Evolutionary conservation across 768 basidiomycete species (phyloP).

Genomic region (Hysterangium stoloniferum): DNA sequence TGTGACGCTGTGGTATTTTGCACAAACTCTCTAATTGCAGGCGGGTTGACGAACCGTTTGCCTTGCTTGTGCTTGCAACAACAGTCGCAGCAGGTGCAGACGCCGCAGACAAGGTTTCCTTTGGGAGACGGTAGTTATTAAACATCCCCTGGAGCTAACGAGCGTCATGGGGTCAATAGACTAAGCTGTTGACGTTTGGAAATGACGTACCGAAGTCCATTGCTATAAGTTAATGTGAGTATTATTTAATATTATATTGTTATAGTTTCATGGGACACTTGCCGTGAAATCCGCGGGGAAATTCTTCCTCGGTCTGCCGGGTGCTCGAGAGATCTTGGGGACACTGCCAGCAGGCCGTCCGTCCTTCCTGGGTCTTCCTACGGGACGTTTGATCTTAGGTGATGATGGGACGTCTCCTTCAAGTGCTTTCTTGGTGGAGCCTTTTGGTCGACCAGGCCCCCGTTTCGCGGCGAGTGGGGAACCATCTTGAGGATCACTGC

Average conservation of each 20-base stretch:
- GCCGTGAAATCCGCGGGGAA: slow-evolving; percentile 26
- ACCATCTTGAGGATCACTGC: not conserved
- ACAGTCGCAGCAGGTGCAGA: not conserved
- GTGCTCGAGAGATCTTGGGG: slow-evolving; percentile 26
- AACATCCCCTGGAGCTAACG: slow-evolving; percentile 11
- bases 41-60: not conserved
- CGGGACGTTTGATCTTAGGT: slow-evolving; percentile 65
- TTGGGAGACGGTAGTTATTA: slow-evolving; percentile 8
- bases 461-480: slow-evolving; percentile 41
- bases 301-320: slow-evolving; percentile 33
- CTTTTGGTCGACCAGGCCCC: slow-evolving; percentile 69
- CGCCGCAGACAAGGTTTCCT: not conserved
- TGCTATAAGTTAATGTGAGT: too few relatives aligned
- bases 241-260: too few relatives aligned
- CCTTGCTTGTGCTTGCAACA: not conserved
- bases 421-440: slow-evolving; percentile 59
- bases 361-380: slow-evolving; percentile 75
- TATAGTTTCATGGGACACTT: not conserved
- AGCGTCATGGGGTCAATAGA: not conserved
- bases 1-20: not conserved
- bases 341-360: slow-evolving; percentile 74
- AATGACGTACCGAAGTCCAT: slow-evolving; percentile 5
- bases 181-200: not conserved
- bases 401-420: slow-evolving; percentile 16
- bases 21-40: too few relatives aligned